Evolutionary conservation across 129 eudicot species (phyloP), one percentile per base, ranked within the genome.

Genomic region (Apium graveolens): DNA sequence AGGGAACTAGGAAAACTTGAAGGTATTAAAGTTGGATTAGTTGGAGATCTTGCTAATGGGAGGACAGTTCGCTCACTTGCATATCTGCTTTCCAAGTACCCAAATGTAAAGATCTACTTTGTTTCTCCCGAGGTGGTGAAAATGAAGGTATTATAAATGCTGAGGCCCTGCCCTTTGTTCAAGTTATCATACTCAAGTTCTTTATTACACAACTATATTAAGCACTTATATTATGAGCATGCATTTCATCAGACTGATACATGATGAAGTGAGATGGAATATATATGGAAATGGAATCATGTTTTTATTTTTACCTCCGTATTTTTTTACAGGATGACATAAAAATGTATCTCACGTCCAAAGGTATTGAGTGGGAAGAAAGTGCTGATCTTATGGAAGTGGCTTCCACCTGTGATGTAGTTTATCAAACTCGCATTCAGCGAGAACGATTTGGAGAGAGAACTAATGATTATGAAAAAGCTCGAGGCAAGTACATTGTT

Each of bases 1-100:
- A 78, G 94, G 83, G 99, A 95, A 85, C 78, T 95, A 27, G 99
- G 99, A 21, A 92, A 89, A 81, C 89, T 95, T 79, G 95, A 95
- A 76, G 99, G 97, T 18, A 95, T 95, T 14, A 91, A 83, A 83
- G 99, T 95, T 79, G 98, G 90, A 55, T 89, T 95, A 55, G 97
- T 95, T 75, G 99, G 99, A 38, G 99, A 95, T 83, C 97, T 95
- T 83, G 97, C 96, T 39, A 79, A 92, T 51, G 99, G 99, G 39
- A 86, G 99, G 82, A 95, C 99, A 49, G 96, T 92, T 44, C 92
- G 97, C 8, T 95, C 97, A 51, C 96, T 91, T 49, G 97, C 99
- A 60, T 90, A 95, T 85, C 85, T 92, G 85, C 91, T 95, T 38
- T 89, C 99, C 80, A 95, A 86, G 85, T 95, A 90, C 77, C 31